These are phyloP conservation scores for Neurospora sp. DNA, from an alignment of 495 filamentous ascomycete genomes.

Conservation along the genomic window DNA sequence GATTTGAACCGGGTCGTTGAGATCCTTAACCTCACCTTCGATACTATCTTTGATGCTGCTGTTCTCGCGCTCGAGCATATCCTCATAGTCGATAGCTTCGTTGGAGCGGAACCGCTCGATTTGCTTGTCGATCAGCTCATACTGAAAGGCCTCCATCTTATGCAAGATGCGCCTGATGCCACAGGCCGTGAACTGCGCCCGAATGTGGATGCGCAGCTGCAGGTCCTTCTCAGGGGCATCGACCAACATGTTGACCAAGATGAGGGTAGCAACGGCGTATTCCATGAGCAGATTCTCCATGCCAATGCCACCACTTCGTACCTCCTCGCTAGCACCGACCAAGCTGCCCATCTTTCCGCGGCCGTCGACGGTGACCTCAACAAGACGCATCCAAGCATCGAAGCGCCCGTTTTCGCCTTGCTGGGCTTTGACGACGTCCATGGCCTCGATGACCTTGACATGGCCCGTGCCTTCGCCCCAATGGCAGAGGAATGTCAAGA, in stretches of 20 bases:
- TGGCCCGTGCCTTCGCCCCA: conserved; percentile 93
- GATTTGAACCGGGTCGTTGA: conserved; percentile 87
- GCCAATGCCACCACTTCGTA: conserved; percentile 92
- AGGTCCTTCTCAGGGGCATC: conserved; percentile 84
- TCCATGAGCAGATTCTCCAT: conserved; percentile 99
- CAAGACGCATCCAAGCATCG: conserved; percentile 97
- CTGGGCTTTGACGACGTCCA: conserved; percentile 83
- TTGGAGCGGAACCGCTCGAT: conserved; percentile 88
- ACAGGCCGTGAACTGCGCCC: conserved; percentile 92
- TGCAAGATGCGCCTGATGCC: conserved; percentile 87
- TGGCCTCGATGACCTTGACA: conserved; percentile 81
- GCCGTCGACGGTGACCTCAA: conserved; percentile 94
- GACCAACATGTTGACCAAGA: conserved; percentile 93
- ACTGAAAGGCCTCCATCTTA: conserved; percentile 98
- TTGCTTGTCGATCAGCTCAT: conserved; percentile 97
- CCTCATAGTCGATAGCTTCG: conserved; percentile 96
- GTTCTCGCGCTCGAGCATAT: conserved; percentile 84
- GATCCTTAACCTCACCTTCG: conserved; percentile 86
- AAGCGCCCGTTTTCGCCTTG: conserved; percentile 93
- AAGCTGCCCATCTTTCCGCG: conserved; percentile 97
- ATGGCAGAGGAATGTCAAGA: conserved; percentile 93
- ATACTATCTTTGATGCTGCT: conserved; percentile 82
- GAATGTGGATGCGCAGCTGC: conserved; percentile 84
- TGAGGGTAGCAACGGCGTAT: conserved; percentile 90
- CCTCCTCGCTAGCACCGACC: conserved; percentile 93